phyloP scores from a whole-genome alignment of 2,329 filamentous ascomycete species.

The Dothidotthia symphoricarpi region DNA sequence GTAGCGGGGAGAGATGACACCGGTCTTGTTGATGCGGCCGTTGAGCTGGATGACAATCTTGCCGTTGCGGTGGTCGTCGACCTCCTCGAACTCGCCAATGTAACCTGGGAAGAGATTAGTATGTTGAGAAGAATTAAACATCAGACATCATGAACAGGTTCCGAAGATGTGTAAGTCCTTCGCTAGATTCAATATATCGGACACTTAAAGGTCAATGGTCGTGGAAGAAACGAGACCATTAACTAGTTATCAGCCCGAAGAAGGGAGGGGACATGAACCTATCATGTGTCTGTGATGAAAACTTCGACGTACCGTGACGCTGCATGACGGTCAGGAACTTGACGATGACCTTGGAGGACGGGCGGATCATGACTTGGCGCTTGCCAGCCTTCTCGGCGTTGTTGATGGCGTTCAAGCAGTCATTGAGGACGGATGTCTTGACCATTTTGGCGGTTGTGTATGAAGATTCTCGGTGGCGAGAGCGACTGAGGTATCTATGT shows the following conservation, averaged over 20 bases:
- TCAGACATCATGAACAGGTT: slow-evolving; percentile 70
- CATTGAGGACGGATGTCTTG: slow-evolving; percentile 98
- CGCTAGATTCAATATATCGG: slow-evolving; percentile 84
- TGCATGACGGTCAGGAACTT: slow-evolving; percentile 99
- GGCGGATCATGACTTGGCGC: slow-evolving; percentile 97
- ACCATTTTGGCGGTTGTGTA: slow-evolving; percentile 83
- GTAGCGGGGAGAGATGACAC: slow-evolving; percentile 99
- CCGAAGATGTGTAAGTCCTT: slow-evolving; percentile 98
- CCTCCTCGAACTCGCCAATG: slow-evolving; percentile 99
- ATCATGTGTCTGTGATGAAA: too few relatives aligned
- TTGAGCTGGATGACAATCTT: slow-evolving; percentile 99
- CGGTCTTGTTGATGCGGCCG: slow-evolving; percentile 98
- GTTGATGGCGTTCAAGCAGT: slow-evolving; percentile 98
- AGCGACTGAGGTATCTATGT: slow-evolving; percentile 61
- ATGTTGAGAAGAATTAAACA: slow-evolving; percentile 97
- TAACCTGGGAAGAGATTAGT: slow-evolving; percentile 71
- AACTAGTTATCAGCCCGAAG: slow-evolving; percentile 99
- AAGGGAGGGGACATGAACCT: slow-evolving; percentile 16
- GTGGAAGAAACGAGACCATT: slow-evolving; percentile 78
- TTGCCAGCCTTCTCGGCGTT: slow-evolving; percentile 99
- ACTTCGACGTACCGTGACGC: slow-evolving; percentile 81
- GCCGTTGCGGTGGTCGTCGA: slow-evolving; percentile 98
- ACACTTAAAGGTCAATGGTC: slow-evolving; percentile 99
- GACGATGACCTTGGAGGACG: slow-evolving; percentile 99
- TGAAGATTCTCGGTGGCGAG: slow-evolving; percentile 75